phyloP scores from a whole-genome alignment of 306 rosid genomes.

The Quillaja saponaria region DNA sequence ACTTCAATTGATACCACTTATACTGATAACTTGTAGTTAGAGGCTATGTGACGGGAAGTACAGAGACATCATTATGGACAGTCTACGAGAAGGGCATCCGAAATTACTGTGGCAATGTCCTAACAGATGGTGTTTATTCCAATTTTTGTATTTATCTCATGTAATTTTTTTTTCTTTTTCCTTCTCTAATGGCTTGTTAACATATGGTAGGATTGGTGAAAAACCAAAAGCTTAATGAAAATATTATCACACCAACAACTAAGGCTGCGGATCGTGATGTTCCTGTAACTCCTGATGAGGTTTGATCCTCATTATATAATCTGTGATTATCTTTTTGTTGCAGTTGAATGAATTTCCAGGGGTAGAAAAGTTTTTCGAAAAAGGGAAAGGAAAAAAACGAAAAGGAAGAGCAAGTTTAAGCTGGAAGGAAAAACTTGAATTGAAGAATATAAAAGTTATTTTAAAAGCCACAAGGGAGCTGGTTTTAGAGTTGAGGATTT shows the following conservation, averaged over 20 bases:
- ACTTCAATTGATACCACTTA: slow-evolving; percentile 24
- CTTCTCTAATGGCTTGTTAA: slow-evolving; percentile 27
- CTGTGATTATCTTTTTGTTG: slow-evolving; percentile 9
- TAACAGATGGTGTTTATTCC: slow-evolving; percentile 66
- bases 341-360: not conserved
- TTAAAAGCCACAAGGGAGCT: too few species aligned
- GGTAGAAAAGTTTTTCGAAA: slow-evolving; percentile 1
- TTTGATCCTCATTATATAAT: slow-evolving; percentile 25
- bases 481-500: too few species aligned
- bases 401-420: slow-evolving; percentile 4
- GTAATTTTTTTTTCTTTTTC: not conserved
- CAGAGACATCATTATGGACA: slow-evolving; percentile 94
- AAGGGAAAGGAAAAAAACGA: slow-evolving; percentile 6
- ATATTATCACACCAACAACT: slow-evolving; percentile 93
- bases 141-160: not conserved
- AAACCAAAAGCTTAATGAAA: slow-evolving; percentile 73
- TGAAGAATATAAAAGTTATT: not conserved
- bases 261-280: slow-evolving; percentile 91
- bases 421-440: not conserved
- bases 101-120: slow-evolving; percentile 81
- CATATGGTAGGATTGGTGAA: slow-evolving; percentile 66
- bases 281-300: slow-evolving; percentile 95
- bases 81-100: slow-evolving; percentile 78
- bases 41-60: slow-evolving; percentile 97
- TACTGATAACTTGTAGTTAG: slow-evolving; percentile 56